Evolutionary conservation across 169 alveolate species (phyloP), one percentile per base, ranked within the genome.

Genomic region (Plasmodium gonderi): DNA sequence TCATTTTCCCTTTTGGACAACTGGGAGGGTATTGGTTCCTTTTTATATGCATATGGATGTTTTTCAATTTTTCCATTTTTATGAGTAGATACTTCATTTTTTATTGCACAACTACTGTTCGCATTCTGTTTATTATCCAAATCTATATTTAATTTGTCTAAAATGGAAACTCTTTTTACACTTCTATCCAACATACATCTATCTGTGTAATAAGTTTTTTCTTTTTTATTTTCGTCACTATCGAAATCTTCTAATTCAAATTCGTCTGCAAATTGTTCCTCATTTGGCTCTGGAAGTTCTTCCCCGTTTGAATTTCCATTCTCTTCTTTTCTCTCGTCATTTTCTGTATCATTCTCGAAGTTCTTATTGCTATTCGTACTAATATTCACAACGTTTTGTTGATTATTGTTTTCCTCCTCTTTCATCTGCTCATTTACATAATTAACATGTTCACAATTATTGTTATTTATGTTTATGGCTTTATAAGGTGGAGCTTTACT

Each of bases 201-300:
- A 38, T 85, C 92, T 44, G 92, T 85, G 54, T 49, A 85, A 65
- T 85, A 85, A 7, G 87, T 49, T 78, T 85, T 85, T 38, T 85
- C 87, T 14, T 75, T 75, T 47, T 38, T 51, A 36, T 85, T 44
- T 72, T 68, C 92, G 1, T 83, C 78, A 8, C 47, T 51, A 11
- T 85, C 87, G 12, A 68, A 75, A 74, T 75, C 92, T 8, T 74
- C 92, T 14, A 49, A 26, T 20, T 85, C 92, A 1, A 82, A 26
- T 44, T 68, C 81, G 23, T 60, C 87, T 40, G 29, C 40, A 42
- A 51, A 85, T 54, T 60, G 68, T 1, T 72, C 79, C n/a, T 51
- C 85, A 85, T 74, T 38, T 1, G 64, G 11, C 17, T 33, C 77
- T 29, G 64, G 31, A 17, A 26, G 33, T 20, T 68, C 78, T 12